Evolutionary conservation across 805 yeast genomes (phyloP).

Genomic region (Ogataea salicorniae): DNA sequence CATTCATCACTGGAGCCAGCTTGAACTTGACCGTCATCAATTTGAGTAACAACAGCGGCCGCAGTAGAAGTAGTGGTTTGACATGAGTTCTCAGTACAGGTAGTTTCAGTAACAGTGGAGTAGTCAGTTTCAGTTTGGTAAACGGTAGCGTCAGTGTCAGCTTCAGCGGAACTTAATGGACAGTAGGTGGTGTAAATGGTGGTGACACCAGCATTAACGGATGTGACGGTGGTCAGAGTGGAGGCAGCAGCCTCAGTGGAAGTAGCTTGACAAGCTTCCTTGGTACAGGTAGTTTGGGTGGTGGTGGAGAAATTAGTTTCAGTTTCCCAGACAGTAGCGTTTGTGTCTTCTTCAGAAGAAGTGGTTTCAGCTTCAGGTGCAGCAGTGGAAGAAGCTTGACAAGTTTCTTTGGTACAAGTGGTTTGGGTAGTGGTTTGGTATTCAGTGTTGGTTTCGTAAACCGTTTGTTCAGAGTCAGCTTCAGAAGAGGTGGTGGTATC

Average conservation of each 20-base stretch:
- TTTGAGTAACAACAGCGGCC: neutral
- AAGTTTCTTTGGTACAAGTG: slow-evolving; percentile 1
- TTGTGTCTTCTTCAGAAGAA: neutral
- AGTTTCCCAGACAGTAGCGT: neutral
- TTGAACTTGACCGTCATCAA: neutral
- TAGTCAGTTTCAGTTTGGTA: slow-evolving; percentile 4
- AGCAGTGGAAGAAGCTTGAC: slow-evolving; percentile 11
- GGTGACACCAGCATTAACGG: slow-evolving; percentile 8
- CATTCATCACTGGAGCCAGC: neutral
- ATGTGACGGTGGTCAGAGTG: neutral
- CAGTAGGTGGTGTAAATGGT: slow-evolving; percentile 23
- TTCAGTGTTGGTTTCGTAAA: neutral
- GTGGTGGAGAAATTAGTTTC: neutral
- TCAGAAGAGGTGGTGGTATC: neutral
- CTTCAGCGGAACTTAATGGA: slow-evolving; percentile 13
- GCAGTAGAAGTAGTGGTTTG: slow-evolving; percentile 6
- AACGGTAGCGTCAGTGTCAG: slow-evolving; percentile 9
- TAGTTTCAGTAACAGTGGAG: slow-evolving; percentile 5
- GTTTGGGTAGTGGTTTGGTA: neutral
- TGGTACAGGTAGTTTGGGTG: slow-evolving; percentile 1
- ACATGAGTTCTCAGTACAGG: slow-evolving; percentile 8
- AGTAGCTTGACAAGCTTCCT: slow-evolving; percentile 6
- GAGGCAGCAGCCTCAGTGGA: slow-evolving; percentile 12
- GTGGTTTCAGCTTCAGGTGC: neutral
- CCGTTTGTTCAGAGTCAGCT: neutral